These are phyloP conservation scores for Solanum ossicruentum DNA, from an alignment of 257 asterid species.

Conservation along the genomic window DNA sequence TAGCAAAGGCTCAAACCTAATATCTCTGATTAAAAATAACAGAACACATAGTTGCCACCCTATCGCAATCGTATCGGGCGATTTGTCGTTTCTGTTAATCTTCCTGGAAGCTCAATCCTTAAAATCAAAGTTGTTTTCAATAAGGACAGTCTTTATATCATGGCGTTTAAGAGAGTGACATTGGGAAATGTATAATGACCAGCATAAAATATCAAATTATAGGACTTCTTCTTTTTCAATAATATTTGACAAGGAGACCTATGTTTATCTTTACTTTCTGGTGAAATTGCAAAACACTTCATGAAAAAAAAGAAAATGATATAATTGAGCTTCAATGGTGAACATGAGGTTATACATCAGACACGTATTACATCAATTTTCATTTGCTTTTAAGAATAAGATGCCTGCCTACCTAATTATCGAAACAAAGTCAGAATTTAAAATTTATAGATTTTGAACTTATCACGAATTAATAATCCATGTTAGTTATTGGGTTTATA, in stretches of 20 bases:
- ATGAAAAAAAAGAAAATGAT: background rate
- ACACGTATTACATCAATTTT: background rate
- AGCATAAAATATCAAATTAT: background rate
- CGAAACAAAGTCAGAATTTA: background rate
- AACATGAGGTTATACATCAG: background rate
- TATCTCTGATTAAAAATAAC: background rate
- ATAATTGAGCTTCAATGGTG: background rate
- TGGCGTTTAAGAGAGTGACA: background rate
- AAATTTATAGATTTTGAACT: background rate
- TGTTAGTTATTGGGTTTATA: background rate
- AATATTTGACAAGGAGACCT: background rate
- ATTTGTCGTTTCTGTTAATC: background rate
- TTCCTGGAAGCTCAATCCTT: background rate
- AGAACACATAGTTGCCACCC: accelerated
- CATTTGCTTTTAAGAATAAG: background rate
- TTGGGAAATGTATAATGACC: background rate
- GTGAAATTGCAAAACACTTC: background rate
- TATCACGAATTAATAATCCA: accelerated
- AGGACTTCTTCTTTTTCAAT: background rate
- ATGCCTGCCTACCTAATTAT: too few species aligned
- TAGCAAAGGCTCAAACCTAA: background rate
- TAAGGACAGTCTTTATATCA: background rate
- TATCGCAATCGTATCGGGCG: background rate
- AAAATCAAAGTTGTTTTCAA: background rate
- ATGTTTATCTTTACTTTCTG: background rate